Conservation (phyloP, 345 rosid species). For the Balakata baccata region DNA sequence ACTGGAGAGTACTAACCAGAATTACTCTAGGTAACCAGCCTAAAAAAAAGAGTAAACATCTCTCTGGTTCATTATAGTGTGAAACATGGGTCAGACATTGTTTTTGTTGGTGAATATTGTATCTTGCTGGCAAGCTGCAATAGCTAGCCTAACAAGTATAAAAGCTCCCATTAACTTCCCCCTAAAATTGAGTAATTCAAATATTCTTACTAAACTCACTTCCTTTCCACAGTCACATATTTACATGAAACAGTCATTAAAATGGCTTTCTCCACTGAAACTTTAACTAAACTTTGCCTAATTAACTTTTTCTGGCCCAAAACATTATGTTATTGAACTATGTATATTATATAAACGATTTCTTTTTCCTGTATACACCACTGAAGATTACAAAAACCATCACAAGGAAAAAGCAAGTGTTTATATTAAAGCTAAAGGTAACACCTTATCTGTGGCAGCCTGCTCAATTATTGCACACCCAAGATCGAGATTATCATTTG, state of each 20-base stretch:
- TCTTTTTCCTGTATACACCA: no score
- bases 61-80: background rate
- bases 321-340: background rate
- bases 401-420: background rate
- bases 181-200: background rate
- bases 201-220: background rate
- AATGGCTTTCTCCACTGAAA: background rate
- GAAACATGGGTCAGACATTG: background rate
- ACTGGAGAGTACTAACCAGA: background rate
- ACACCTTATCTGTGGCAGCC: constrained; percentile 96
- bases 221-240: background rate
- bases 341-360: background rate
- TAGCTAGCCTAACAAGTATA: background rate
- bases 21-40: background rate
- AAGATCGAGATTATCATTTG: constrained; percentile 97
- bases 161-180: background rate
- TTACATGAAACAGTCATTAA: background rate
- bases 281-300: background rate
- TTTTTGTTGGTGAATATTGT: no score
- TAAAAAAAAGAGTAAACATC: background rate
- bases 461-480: constrained; percentile 99
- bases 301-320: background rate
- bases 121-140: background rate
- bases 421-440: background rate
- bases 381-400: no score